Evolutionary conservation across 1,284 basidiomycete species (phyloP), one percentile per base, ranked within the genome.

Genomic region (Sporisorium reilianum): DNA sequence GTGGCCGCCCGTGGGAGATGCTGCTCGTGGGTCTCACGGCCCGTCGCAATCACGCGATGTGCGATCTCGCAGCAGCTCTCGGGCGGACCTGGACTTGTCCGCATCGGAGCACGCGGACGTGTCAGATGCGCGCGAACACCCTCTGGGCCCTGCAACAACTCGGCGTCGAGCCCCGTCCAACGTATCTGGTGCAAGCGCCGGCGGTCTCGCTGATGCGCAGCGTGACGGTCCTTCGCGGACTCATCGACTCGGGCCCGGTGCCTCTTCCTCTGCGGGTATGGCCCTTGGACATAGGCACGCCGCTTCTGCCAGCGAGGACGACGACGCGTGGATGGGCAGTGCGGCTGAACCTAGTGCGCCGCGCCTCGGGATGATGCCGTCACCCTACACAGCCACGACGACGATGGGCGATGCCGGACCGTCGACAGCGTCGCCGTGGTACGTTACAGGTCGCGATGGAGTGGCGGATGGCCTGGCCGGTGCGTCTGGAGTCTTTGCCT

Each of bases 301-400:
- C 44, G 57, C 36, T 49, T 23, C 25, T 28, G 57, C 54, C 36
- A 54, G 53, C 54, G 67, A 64, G 40, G 57, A 64, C 12, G 57
- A 64, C 32, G 61, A 70, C 9, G 49, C 57, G 2, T 64, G 61
- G 67, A 44, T 46, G 26, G 42, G 45, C 44, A 41, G 49, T 40
- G 28, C 53, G 1, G 8, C 62, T 23, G 57, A 30, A 26, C 61
- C 67, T 25, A 41, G 61, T 34, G 57, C 67, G 4, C 61, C 66
- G 4, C 66, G 61, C 10, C 55, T 64, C n/a, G 67, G 57, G 4
- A 70, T 64, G 57, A 52, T 55, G 67, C 54, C 67, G 22, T 64
- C 67, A 9, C 67, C 67, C 11, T 70, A 60, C 50, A 11, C 67
- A 11, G 44, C 46, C 23, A 22, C 42, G 5, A 38, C 25, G 3